phyloP scores from a whole-genome alignment of 495 filamentous ascomycete species.

The Wilcoxina mikolae region DNA sequence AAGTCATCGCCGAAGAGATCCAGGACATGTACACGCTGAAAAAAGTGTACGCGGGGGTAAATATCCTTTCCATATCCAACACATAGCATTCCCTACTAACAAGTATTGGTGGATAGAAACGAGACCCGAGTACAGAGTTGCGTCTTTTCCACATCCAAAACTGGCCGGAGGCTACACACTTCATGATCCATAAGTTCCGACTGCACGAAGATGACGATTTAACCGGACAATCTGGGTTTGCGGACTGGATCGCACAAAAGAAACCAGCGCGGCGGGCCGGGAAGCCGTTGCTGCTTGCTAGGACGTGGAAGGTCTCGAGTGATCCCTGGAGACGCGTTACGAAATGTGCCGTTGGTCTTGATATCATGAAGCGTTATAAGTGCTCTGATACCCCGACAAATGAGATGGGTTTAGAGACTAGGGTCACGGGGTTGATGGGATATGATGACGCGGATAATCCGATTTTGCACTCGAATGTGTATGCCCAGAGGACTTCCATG shows the following conservation, averaged over 20 bases:
- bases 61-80: background rate
- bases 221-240: slow-evolving; percentile 34
- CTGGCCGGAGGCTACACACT: slow-evolving; percentile 37
- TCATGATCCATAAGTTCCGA: slow-evolving; percentile 40
- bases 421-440: slow-evolving; percentile 37
- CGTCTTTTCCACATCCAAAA: slow-evolving; percentile 37
- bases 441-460: slow-evolving; percentile 34
- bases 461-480: slow-evolving; percentile 14
- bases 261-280: slow-evolving; percentile 35
- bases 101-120: slow-evolving; percentile 3
- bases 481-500: slow-evolving; percentile 23
- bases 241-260: slow-evolving; percentile 36
- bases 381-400: slow-evolving; percentile 4
- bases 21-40: slow-evolving; percentile 32
- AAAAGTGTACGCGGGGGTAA: slow-evolving; percentile 29
- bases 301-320: slow-evolving; percentile 35
- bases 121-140: background rate
- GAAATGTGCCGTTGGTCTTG: slow-evolving; percentile 37
- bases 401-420: background rate
- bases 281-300: slow-evolving; percentile 38
- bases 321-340: slow-evolving; percentile 39
- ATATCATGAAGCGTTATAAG: slow-evolving; percentile 37
- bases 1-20: slow-evolving; percentile 38
- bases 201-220: slow-evolving; percentile 34
- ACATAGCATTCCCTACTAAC: background rate